Evolutionary conservation across 768 basidiomycete genomes (phyloP).

Genomic region (Termitomyces sp.): DNA sequence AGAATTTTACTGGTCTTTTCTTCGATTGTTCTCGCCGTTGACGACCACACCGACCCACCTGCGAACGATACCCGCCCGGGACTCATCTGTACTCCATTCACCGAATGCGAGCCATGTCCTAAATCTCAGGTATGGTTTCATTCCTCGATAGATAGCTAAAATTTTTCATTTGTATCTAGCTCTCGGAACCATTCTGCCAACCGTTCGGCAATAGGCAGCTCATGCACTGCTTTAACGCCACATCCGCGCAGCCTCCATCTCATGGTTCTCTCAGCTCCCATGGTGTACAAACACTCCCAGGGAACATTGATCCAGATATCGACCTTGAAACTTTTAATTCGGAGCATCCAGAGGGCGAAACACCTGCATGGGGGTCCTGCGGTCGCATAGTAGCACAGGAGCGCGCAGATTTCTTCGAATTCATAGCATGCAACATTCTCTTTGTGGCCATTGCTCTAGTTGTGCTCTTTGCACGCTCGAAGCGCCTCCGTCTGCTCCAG

Average conservation of each 20-base stretch:
- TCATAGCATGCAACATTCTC: constrained; percentile 77
- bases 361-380: constrained; percentile 90
- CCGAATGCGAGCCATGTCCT: constrained; percentile 62
- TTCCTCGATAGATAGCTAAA: constrained; percentile 1
- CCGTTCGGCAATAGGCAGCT: constrained; percentile 94
- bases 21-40: constrained; percentile 12
- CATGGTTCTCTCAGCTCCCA: constrained; percentile 6
- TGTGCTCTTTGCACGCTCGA: constrained; percentile 66
- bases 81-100: constrained; percentile 51
- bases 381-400: constrained; percentile 81
- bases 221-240: constrained; percentile 69
- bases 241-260: constrained; percentile 19
- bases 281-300: constrained; percentile 18
- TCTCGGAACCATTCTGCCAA: constrained; percentile 86
- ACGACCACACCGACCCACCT: constrained; percentile 8
- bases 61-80: constrained; percentile 27
- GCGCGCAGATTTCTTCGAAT: constrained; percentile 87
- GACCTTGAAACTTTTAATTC: constrained; percentile 2
- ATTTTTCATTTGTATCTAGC: constrained; percentile 35
- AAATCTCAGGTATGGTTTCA: constrained; percentile 46
- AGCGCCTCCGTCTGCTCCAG: constrained; percentile 65
- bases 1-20: constrained; percentile 17
- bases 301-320: constrained; percentile 6
- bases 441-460: constrained; percentile 65
- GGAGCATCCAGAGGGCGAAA: constrained; percentile 43